A percentile compares a stretch with the other conserved stretches of the same genome.
Evolutionary conservation across 495 filamentous ascomycete genomes (phyloP).

Genomic region (Penicillium lividum): DNA sequence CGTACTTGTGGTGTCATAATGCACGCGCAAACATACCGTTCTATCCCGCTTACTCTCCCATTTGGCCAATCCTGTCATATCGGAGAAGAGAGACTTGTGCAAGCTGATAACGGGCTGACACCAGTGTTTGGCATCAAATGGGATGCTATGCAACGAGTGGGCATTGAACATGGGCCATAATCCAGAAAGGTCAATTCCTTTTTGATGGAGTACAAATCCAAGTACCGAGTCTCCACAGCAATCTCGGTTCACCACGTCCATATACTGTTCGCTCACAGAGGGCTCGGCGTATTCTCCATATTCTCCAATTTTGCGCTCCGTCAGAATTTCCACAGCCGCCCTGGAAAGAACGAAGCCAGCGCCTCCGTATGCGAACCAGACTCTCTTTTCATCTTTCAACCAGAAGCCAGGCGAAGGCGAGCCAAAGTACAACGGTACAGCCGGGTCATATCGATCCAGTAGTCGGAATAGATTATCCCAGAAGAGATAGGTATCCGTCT

Average conservation of each 20-base stretch:
- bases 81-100: slow-evolving; percentile 43
- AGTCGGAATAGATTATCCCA: slow-evolving; percentile 63
- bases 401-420: slow-evolving; percentile 39
- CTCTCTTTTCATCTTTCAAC: slow-evolving; percentile 34
- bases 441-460: slow-evolving; percentile 50
- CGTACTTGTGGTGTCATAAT: background rate
- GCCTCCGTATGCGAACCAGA: slow-evolving; percentile 57
- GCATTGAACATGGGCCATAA: slow-evolving; percentile 57
- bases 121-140: slow-evolving; percentile 42
- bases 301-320: slow-evolving; percentile 22
- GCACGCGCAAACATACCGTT: slow-evolving; percentile 19
- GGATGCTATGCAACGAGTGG: slow-evolving; percentile 38
- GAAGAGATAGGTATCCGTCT: slow-evolving; percentile 64
- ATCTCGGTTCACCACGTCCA: slow-evolving; percentile 37
- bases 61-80: slow-evolving; percentile 27
- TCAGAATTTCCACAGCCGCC: slow-evolving; percentile 43
- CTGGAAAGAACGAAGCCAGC: slow-evolving; percentile 54
- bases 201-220: slow-evolving; percentile 47
- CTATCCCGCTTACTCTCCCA: slow-evolving; percentile 30
- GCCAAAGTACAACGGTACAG: slow-evolving; percentile 54
- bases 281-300: slow-evolving; percentile 22
- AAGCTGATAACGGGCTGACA: slow-evolving; percentile 56
- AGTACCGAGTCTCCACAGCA: slow-evolving; percentile 58
- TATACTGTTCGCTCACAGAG: slow-evolving; percentile 35
- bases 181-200: slow-evolving; percentile 46